Percentiles rank a stretch among this genome's conserved stretches.
These are phyloP conservation scores for Chlamydomonas urium DNA, from an alignment of 139 green algal genomes.

Conservation along the genomic window DNA sequence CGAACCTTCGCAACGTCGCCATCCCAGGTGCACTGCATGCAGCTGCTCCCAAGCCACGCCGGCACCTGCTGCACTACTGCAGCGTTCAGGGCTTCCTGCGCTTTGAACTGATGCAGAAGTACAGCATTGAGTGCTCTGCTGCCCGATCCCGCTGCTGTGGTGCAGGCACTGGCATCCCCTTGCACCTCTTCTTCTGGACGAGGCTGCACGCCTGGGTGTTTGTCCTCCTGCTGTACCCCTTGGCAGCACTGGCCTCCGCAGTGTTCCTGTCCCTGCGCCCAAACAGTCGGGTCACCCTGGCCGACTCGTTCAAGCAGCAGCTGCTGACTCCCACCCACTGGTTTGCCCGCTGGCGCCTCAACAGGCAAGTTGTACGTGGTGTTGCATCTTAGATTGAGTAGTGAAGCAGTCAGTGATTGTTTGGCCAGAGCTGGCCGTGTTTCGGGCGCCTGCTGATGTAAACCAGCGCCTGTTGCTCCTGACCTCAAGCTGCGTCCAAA, in stretches of 20 bases:
- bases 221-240: background rate
- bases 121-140: too few relatives aligned
- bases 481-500: background rate
- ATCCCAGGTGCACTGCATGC: too few relatives aligned
- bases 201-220: background rate
- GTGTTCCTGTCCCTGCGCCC: background rate
- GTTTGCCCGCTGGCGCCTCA: constrained; percentile 36
- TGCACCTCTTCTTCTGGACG: background rate
- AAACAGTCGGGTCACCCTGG: too few relatives aligned
- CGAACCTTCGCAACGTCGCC: constrained; percentile 32
- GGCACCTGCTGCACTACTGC: too few relatives aligned
- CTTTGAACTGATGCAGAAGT: too few relatives aligned
- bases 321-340: constrained; percentile 28
- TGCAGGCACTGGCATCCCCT: background rate
- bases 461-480: too few relatives aligned
- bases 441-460: too few relatives aligned
- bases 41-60: too few relatives aligned
- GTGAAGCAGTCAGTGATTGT: too few relatives aligned
- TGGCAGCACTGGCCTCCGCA: background rate
- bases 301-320: constrained; percentile 12
- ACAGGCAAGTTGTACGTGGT: constrained; percentile 22
- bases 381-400: background rate
- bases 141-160: too few relatives aligned
- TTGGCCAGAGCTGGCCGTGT: too few relatives aligned
- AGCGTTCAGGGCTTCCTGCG: too few relatives aligned